Base-by-base conservation (phyloP, 2,329 filamentous ascomycete species). In the Neopestalotiopsis sp. region DNA sequence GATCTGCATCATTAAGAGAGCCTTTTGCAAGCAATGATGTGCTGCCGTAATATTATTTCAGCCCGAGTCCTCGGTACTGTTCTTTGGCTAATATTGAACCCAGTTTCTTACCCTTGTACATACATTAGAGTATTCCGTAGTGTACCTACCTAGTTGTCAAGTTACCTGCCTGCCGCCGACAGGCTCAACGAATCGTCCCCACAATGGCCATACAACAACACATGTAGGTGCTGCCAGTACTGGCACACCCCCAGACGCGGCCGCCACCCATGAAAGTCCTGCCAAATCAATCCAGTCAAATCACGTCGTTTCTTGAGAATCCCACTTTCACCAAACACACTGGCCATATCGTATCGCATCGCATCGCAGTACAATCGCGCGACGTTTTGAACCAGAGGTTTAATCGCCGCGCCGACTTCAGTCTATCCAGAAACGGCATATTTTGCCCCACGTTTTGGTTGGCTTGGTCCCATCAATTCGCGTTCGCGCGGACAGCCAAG, bases 241-340 rank as follows among this genome's bases (percentile, higher is more conserved):
- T 24, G 13, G 24, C 28, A n/a, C 57, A 30, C n/a, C 57, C 57
- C 57, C 57, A 59, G n/a, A 59, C 32, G 28, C 42, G 45, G 57
- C 20, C 49, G 30, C 30, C 65, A 61, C 57, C 67, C 56, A 63
- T 64, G 61, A 58, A 66, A 66, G 59, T 62, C 61, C 66, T 64
- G 63, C 63, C 67, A 69, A 66, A 66, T 64, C 62, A 56, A 66
- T 61, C 67, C 63, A 32, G 57, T 30, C 49, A 57, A 67, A 38
- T 49, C 62, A 63, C 30, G 53, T 40, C 62, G 24, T n/a, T 53
- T 53, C 45, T n/a, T n/a, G 45, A 53, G 45, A 66, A 32, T 53
- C 30, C 30, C 45, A 56, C 42, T 40, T 58, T 34, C 64, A 66
- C 56, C 64, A 58, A 38, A 38, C 34, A 57, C 64, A 53, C 49